phyloP scores from a whole-genome alignment of 1,284 basidiomycete species.

The Rhodotorula sp. region DNA sequence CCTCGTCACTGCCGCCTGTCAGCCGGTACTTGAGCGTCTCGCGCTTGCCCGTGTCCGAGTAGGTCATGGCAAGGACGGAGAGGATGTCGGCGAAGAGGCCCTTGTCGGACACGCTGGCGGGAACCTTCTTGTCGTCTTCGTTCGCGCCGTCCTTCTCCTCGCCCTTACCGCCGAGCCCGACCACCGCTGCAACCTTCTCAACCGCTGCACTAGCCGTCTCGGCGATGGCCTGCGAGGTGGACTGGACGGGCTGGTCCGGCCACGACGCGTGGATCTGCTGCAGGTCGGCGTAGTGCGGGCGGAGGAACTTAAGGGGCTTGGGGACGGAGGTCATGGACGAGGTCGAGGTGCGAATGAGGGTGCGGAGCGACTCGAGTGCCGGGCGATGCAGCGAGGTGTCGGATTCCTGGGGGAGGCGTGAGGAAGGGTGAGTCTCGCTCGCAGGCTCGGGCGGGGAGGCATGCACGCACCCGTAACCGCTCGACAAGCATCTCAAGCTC shows the following conservation, averaged over 20 bases:
- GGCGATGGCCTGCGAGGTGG: slow-evolving; percentile 14
- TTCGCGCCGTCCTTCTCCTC: not conserved
- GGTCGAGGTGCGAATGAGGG: slow-evolving; percentile 92
- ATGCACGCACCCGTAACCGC: slow-evolving; percentile 71
- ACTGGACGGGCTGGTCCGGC: slow-evolving; percentile 58
- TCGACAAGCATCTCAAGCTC: slow-evolving; percentile 98
- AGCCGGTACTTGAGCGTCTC: slow-evolving; percentile 93
- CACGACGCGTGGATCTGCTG: slow-evolving; percentile 72
- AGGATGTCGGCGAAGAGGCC: slow-evolving; percentile 97
- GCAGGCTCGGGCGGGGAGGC: accelerated
- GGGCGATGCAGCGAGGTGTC: slow-evolving; percentile 82
- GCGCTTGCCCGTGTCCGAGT: slow-evolving; percentile 92
- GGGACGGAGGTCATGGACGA: slow-evolving; percentile 99
- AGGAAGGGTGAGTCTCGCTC: not conserved
- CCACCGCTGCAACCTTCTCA: slow-evolving; percentile 64
- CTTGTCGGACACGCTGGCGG: slow-evolving; percentile 55
- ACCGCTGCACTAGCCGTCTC: slow-evolving; percentile 50
- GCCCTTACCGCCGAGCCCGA: slow-evolving; percentile 16
- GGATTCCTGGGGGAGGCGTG: slow-evolving; percentile 65
- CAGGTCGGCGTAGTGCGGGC: slow-evolving; percentile 89
- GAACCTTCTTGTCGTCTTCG: not conserved
- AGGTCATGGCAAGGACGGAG: slow-evolving; percentile 99
- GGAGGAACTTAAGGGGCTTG: slow-evolving; percentile 97
- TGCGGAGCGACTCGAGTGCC: slow-evolving; percentile 90
- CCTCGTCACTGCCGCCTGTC: slow-evolving; percentile 75